phyloP scores from a whole-genome alignment of 2,329 filamentous ascomycete genomes.

The Hymenoscyphus albidus region DNA sequence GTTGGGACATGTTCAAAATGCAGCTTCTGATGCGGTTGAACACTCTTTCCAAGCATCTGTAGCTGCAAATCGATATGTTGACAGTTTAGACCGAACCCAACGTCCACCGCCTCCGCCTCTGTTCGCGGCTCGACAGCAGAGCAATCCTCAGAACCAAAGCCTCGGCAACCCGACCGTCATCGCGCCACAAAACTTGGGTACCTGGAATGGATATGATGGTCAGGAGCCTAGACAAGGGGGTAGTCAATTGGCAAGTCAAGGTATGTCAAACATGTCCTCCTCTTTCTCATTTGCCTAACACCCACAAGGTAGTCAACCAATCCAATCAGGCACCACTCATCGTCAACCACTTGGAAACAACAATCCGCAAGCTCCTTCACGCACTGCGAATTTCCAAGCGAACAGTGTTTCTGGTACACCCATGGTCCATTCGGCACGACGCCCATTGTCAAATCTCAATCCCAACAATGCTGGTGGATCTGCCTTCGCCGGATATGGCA shows the following conservation, averaged over 20 bases:
- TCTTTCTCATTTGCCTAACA: neutral
- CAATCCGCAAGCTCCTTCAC: conserved; percentile 15
- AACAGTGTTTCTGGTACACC: conserved; percentile 21
- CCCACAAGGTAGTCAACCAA: conserved; percentile 14
- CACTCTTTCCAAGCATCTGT: conserved; percentile 37
- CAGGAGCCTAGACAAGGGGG: conserved; percentile 24
- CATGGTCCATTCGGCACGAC: conserved; percentile 13
- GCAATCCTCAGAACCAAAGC: conserved; percentile 10
- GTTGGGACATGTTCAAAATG: conserved; percentile 51
- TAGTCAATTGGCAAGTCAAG: conserved; percentile 7
- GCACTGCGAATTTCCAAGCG: conserved; percentile 20
- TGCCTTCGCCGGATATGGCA: conserved; percentile 34
- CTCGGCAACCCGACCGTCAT: conserved; percentile 3
- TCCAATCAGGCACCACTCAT: conserved; percentile 33
- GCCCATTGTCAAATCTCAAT: conserved; percentile 24
- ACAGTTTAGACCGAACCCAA: conserved; percentile 24
- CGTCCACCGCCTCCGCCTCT: conserved; percentile 18
- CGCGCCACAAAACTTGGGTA: conserved; percentile 17
- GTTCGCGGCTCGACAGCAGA: conserved; percentile 20
- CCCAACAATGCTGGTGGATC: conserved; percentile 18
- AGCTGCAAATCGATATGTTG: conserved; percentile 26
- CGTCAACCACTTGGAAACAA: conserved; percentile 28
- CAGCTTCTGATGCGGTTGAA: conserved; percentile 49
- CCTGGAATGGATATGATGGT: conserved; percentile 26
- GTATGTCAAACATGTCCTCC: conserved; percentile 15